Evolutionary conservation across 2,329 filamentous ascomycete species (phyloP).

Genomic region (Coniochaeta pulveracea): DNA sequence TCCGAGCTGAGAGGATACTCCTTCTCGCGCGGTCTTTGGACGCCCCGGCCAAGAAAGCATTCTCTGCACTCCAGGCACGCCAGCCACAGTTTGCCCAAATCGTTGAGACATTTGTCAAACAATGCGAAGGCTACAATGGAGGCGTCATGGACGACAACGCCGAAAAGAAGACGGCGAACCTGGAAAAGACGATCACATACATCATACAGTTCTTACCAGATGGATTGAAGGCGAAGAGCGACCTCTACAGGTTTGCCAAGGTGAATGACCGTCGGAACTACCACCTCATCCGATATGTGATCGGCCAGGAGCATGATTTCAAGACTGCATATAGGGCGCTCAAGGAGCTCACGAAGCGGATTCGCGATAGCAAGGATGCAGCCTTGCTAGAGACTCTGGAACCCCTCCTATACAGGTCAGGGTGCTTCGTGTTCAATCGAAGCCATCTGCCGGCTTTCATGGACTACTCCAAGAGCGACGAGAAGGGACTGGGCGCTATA

Average conservation of each 20-base stretch:
- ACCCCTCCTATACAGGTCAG: constrained; percentile 72
- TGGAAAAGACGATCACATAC: constrained; percentile 63
- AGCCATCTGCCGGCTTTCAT: constrained; percentile 89
- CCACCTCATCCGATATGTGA: constrained; percentile 77
- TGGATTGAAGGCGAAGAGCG: constrained; percentile 54
- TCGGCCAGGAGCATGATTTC: constrained; percentile 80
- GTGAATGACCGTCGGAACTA: constrained; percentile 83
- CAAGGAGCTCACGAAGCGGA: constrained; percentile 75
- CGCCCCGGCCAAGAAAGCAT: constrained; percentile 67
- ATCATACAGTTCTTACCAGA: constrained; percentile 71
- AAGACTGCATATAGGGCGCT: constrained; percentile 82
- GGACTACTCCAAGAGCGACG: constrained; percentile 74
- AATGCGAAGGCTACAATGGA: constrained; percentile 85
- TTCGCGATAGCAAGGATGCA: constrained; percentile 56
- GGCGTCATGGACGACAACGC: constrained; percentile 68
- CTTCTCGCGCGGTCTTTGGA: constrained; percentile 72
- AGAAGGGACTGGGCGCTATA: constrained; percentile 62
- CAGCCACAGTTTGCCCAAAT: constrained; percentile 66
- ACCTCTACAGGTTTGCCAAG: constrained; percentile 85
- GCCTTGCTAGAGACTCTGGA: constrained; percentile 67
- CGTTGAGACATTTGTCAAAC: constrained; percentile 63
- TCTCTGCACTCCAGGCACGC: constrained; percentile 74
- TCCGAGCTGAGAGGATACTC: constrained; percentile 75
- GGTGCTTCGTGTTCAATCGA: constrained; percentile 82
- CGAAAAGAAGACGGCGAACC: constrained; percentile 55